A percentile compares a stretch with the other conserved stretches of the same genome.
phyloP scores from a whole-genome alignment of 768 basidiomycete genomes.

The Chlorophyllum brunneum region DNA sequence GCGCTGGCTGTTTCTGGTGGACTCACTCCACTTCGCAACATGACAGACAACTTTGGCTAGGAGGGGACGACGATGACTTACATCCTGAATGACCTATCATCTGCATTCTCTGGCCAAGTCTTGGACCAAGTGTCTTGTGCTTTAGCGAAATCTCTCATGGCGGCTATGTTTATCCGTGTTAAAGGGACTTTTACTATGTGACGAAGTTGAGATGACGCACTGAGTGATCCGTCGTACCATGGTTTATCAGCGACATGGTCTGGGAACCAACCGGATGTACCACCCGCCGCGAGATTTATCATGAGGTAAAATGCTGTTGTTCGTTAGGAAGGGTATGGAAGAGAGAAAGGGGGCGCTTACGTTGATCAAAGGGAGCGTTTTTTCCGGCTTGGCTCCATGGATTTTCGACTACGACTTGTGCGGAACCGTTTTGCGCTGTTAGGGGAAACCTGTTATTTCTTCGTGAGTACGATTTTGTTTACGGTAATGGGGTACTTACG shows the following conservation, averaged over 20 bases:
- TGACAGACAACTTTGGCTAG: too few species aligned
- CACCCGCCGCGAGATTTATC: slow-evolving; percentile 72
- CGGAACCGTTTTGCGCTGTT: slow-evolving; percentile 54
- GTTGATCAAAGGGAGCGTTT: slow-evolving; percentile 80
- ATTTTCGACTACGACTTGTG: slow-evolving; percentile 50
- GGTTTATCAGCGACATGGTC: slow-evolving; percentile 67
- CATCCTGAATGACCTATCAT: slow-evolving; percentile 69
- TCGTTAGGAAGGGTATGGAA: slow-evolving; percentile 18
- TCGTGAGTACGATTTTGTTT: not conserved
- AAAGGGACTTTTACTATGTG: too few species aligned
- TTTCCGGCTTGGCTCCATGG: slow-evolving; percentile 60
- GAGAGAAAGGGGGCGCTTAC: slow-evolving; percentile 1
- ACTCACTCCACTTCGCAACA: too few species aligned
- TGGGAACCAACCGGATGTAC: slow-evolving; percentile 88
- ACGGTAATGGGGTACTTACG: slow-evolving; percentile 27
- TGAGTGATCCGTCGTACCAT: too few species aligned
- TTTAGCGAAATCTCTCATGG: slow-evolving; percentile 67
- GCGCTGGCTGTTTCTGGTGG: too few species aligned
- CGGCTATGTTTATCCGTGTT: slow-evolving; percentile 68
- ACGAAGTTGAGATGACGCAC: too few species aligned
- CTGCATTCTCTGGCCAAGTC: slow-evolving; percentile 82
- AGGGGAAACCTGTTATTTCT: slow-evolving; percentile 54
- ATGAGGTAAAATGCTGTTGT: slow-evolving; percentile 80
- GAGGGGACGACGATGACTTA: slow-evolving; percentile 37
- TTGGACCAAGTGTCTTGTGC: slow-evolving; percentile 59